Percentiles rank a stretch among this genome's conserved stretches.
Evolutionary conservation across 169 alveolate genomes (phyloP).

Genomic region (Plasmodium fragile): DNA sequence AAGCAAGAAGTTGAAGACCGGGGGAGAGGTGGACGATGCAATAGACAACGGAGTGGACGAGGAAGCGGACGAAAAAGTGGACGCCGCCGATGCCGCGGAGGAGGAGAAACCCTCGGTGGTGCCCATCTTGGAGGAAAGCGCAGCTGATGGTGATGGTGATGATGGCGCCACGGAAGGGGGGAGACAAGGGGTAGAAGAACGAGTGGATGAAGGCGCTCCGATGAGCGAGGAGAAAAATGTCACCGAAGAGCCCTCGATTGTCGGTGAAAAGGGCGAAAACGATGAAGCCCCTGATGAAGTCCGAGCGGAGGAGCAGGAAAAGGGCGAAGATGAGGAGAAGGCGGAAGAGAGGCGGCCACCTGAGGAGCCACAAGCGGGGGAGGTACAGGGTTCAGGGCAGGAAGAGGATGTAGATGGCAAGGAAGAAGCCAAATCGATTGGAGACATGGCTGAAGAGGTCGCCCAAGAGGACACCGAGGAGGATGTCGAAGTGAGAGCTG

Average conservation of each 20-base stretch:
- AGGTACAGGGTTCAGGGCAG: background rate
- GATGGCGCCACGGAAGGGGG: constrained; percentile 45
- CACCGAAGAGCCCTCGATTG: background rate
- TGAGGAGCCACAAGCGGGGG: background rate
- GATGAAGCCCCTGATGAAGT: background rate
- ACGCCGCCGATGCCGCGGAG: background rate
- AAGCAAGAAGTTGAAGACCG: background rate
- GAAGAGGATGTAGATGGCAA: background rate
- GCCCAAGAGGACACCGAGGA: background rate
- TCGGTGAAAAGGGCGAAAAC: background rate
- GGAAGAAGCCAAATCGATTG: background rate
- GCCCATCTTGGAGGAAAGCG: background rate
- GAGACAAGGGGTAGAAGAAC: background rate
- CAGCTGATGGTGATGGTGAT: background rate
- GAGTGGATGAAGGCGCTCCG: background rate
- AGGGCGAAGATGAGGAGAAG: background rate
- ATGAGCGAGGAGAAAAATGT: background rate
- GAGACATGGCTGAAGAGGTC: background rate
- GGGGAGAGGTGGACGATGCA: background rate
- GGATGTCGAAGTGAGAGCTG: background rate
- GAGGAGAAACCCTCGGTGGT: background rate
- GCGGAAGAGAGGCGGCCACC: background rate
- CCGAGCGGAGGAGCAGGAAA: background rate
- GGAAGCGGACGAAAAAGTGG: background rate
- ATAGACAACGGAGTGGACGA: too few relatives aligned